These are phyloP conservation scores for Coemansia sp. DNA, from an alignment of 192 early-diverging fungal species.

Conservation along the genomic window DNA sequence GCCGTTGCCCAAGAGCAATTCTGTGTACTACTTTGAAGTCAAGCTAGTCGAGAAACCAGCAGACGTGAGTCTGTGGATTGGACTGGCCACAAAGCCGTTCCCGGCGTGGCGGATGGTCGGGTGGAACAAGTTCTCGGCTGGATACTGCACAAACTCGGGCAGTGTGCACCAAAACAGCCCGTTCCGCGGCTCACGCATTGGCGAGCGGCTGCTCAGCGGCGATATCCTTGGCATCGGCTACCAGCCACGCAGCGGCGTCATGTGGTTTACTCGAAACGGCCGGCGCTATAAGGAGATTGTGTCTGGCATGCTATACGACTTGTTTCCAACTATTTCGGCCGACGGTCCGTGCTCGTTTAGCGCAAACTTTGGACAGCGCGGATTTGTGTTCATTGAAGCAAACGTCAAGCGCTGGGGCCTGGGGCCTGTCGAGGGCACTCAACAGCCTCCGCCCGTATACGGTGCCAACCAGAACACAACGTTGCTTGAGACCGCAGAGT, in stretches of 20 bases:
- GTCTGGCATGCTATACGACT: constrained; percentile 67
- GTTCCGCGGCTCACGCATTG: constrained; percentile 62
- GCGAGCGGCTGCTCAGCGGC: constrained; percentile 65
- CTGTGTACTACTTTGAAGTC: constrained; percentile 82
- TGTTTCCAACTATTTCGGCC: constrained; percentile 58
- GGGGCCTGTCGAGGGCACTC: constrained; percentile 66
- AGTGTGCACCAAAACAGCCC: constrained; percentile 66
- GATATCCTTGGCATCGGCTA: constrained; percentile 79
- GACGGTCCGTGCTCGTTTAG: constrained; percentile 54
- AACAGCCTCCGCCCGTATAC: constrained; percentile 73
- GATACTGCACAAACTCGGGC: constrained; percentile 67
- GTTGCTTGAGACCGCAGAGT: constrained; percentile 51
- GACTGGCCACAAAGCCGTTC: constrained; percentile 73
- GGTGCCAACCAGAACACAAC: constrained; percentile 69
- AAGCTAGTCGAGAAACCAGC: constrained; percentile 73
- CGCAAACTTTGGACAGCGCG: constrained; percentile 76
- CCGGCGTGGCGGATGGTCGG: constrained; percentile 70
- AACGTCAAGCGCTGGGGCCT: constrained; percentile 83
- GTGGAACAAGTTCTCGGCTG: constrained; percentile 73
- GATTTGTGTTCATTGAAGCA: constrained; percentile 81
- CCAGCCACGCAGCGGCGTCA: constrained; percentile 67
- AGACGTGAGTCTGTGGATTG: constrained; percentile 65
- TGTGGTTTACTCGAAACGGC: constrained; percentile 77
- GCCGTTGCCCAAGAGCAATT: constrained; percentile 73
- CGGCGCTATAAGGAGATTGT: constrained; percentile 66